Evolutionary conservation across 1,284 basidiomycete species (phyloP), one percentile per base, ranked within the genome.

Genomic region (Amylostereum areolatum): DNA sequence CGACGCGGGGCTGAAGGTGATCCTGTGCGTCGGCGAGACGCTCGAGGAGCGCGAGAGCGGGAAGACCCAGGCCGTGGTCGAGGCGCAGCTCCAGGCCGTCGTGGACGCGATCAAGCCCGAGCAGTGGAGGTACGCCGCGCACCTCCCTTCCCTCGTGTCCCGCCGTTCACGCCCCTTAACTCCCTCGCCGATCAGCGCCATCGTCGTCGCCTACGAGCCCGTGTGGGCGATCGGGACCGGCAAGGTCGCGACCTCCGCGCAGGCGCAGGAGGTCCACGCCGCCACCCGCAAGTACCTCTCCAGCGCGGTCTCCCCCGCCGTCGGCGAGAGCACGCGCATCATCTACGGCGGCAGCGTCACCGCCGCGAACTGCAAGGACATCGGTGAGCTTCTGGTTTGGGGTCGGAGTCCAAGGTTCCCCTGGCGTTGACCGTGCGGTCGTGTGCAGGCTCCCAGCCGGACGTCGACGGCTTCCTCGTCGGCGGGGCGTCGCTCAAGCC

Each of bases 141-240:
- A 1, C 31, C 46, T 45, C 34, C 34, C 42, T 28, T 29, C 46
- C 29, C 27, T 37, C 43, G 39, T 29, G 30, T 28, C 29, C 31
- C 31, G 48, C 18, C 33, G 11, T 37, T 42, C 30, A 18, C 4
- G 18, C 8, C 36, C 29, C n/a, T 36, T 5, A 30, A 47, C 45
- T 12, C 43, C 25, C n/a, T 31, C 25, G 18, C 11, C 30, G 10
- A 7, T 11, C 59, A 92, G 90, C 66, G 85, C 91, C 61, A 77
- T 98, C 64, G 96, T 99, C 55, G 78, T 99, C 61, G 96, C 96
- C 18, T 99, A 94, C 67, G 92, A 95, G 67, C 92, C 92, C 43
- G 96, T 99, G 30, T 99, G 96, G 97, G 97, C 96, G 37, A 99
- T 99, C 66, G 96, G 95, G 49, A 97, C 94, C 24, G 94, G 93